Conservation (phyloP, 495 filamentous ascomycete species). For the Bombardia bombarda region DNA sequence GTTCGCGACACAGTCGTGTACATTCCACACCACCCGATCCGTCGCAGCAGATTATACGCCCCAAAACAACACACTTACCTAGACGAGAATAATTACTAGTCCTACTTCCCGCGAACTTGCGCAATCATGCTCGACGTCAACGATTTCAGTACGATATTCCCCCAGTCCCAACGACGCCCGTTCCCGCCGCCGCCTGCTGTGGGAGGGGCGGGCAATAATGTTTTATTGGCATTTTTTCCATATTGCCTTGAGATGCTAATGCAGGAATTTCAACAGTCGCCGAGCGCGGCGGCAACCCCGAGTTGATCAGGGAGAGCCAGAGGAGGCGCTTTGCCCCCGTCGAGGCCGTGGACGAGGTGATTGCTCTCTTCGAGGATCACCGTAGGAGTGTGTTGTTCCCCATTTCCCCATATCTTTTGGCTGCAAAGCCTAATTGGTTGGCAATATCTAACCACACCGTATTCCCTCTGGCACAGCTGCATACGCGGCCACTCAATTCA, state of each 20-base stretch:
- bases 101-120: not conserved
- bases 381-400: constrained; percentile 54
- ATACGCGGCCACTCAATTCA: constrained; percentile 76
- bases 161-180: too few species aligned
- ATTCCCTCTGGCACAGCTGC: constrained; percentile 14
- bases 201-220: too few species aligned
- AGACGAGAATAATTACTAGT: not conserved
- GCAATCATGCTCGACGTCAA: constrained; percentile 30
- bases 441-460: not conserved
- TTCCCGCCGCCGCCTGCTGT: too few species aligned
- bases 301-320: constrained; percentile 85
- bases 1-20: constrained; percentile 12
- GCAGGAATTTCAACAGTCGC: constrained; percentile 61
- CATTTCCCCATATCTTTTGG: not conserved
- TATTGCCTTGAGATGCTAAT: constrained; percentile 42
- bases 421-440: not conserved
- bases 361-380: constrained; percentile 80
- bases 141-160: constrained; percentile 28
- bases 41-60: not conserved
- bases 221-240: constrained; percentile 1
- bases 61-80: constrained; percentile 1
- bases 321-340: constrained; percentile 69
- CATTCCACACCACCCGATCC: not conserved
- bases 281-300: constrained; percentile 82
- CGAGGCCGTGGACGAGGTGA: constrained; percentile 82